Evolutionary conservation across 768 basidiomycete genomes (phyloP), one percentile per base, ranked within the genome.

Genomic region (Russula foetens): DNA sequence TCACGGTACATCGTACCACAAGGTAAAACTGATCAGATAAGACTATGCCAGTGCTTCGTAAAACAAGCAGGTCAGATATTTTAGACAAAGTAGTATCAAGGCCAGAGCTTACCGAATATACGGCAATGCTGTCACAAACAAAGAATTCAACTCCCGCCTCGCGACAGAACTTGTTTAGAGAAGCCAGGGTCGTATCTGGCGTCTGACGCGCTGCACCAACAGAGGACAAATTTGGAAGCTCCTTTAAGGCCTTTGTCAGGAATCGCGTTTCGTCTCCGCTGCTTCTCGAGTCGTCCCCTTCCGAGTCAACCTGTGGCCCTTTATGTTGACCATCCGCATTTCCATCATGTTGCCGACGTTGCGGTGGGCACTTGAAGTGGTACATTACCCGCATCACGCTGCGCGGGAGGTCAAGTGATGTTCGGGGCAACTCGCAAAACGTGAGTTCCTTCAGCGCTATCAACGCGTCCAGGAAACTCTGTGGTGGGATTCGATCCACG

Each of bases 141-240:
- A 21, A 51, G 26, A 62, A 62, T 15, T 58, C 61, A 26, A 62
- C 29, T 24, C 39, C 33, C 14, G 38, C 38, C 19, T 62, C 51
- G 8, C 45, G 38, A 49, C 61, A 62, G 15, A 62, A 58, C 38
- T 44, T 53, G 24, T 58, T 44, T n/a, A 62, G 45, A 43, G 61
- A 33, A 33, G 38, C 45, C 21, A 47, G 45, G 29, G 26, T 15
- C 29, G 17, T 33, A 24, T 43, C 28, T 7, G 61, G 38, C n/a
- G 38, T 33, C n/a, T 58, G 56, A 29, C 24, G 23, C 3, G 61
- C 58, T 4, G 46, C 51, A 15, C 56, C 15, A 39, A 58, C 39
- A 17, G 26, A 23, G 19, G 50, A 14, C 61, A 62, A 58, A 4
- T 53, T 23, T 26, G 61, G 60, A 26, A 62, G 56, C 2, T 62